A percentile compares a stretch with the other conserved stretches of the same genome.
Conservation (phyloP, 768 basidiomycete species). For the Panus rudis region DNA sequence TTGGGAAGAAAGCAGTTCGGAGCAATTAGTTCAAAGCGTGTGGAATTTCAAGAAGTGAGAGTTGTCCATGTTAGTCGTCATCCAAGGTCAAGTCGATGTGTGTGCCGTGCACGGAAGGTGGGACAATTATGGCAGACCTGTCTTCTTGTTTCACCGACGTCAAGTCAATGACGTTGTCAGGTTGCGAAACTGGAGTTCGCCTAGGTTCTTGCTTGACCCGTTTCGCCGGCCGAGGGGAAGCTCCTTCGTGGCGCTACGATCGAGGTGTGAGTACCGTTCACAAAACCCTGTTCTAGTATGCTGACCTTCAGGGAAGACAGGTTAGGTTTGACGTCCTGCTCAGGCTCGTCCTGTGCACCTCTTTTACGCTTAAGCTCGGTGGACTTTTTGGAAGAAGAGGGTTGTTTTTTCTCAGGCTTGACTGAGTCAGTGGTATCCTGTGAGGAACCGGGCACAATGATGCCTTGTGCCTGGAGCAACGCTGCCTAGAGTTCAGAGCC, state of each 20-base stretch:
- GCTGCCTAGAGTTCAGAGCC: neutral
- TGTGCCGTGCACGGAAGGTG: neutral
- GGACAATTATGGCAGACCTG: neutral
- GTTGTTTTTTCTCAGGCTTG: too few relatives aligned
- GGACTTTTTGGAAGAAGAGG: too few relatives aligned
- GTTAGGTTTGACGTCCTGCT: neutral
- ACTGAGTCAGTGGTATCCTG: too few relatives aligned
- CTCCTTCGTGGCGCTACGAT: neutral
- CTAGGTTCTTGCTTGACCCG: neutral
- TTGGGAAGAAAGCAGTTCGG: neutral
- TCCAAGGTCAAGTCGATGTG: neutral
- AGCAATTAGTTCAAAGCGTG: neutral
- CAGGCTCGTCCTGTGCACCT: too few relatives aligned
- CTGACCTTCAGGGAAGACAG: neutral
- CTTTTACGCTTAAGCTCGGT: too few relatives aligned
- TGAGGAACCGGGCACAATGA: neutral
- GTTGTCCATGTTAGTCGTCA: neutral
- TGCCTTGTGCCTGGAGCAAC: neutral
- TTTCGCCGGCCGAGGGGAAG: neutral
- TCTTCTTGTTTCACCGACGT: neutral
- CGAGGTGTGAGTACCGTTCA: neutral
- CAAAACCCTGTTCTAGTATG: neutral
- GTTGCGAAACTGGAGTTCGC: neutral
- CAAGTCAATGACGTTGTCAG: neutral
- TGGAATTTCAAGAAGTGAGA: neutral